A percentile compares a stretch with the other conserved stretches of the same genome.
These are phyloP conservation scores for Colletotrichum navitas DNA, from an alignment of 2,329 filamentous ascomycete genomes.

Conservation along the genomic window DNA sequence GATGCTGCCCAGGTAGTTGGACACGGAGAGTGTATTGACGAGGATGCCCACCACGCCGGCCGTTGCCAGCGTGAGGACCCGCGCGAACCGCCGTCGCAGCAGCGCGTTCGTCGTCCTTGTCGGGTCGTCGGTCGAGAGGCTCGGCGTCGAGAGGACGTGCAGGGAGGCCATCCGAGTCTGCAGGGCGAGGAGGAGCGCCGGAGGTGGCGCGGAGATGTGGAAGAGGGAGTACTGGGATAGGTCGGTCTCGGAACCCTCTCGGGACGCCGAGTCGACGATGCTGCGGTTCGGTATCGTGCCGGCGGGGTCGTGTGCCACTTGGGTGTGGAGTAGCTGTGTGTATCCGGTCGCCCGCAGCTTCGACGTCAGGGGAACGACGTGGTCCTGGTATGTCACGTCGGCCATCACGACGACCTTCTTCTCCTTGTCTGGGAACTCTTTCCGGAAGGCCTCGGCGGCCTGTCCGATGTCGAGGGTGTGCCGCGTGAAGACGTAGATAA, in stretches of 20 bases:
- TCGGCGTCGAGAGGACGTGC: slow-evolving; percentile 79
- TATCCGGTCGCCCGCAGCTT: slow-evolving; percentile 76
- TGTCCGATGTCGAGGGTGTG: slow-evolving; percentile 74
- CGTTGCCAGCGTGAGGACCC: slow-evolving; percentile 83
- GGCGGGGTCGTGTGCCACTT: slow-evolving; percentile 81
- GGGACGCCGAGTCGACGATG: slow-evolving; percentile 54
- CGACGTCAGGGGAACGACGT: slow-evolving; percentile 71
- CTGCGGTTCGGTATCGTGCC: slow-evolving; percentile 88
- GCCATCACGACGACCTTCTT: slow-evolving; percentile 84
- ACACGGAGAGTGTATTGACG: slow-evolving; percentile 93
- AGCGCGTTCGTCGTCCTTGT: slow-evolving; percentile 63
- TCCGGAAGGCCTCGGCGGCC: slow-evolving; percentile 70
- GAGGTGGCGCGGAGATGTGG: slow-evolving; percentile 85
- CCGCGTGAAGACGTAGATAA: slow-evolving; percentile 90
- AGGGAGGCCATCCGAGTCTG: slow-evolving; percentile 84
- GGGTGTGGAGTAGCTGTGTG: slow-evolving; percentile 74
- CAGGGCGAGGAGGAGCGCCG: slow-evolving; percentile 87
- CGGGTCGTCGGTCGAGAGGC: slow-evolving; percentile 61
- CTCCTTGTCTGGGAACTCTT: slow-evolving; percentile 74
- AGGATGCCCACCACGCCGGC: slow-evolving; percentile 91
- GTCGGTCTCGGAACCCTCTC: slow-evolving; percentile 49
- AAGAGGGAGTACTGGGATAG: slow-evolving; percentile 82
- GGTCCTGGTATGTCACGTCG: slow-evolving; percentile 86
- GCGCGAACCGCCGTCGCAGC: slow-evolving; percentile 88
- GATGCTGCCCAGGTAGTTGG: slow-evolving; percentile 88